These are phyloP conservation scores for Penicillium sp. DNA, from an alignment of 2,329 filamentous ascomycete genomes.

Conservation along the genomic window DNA sequence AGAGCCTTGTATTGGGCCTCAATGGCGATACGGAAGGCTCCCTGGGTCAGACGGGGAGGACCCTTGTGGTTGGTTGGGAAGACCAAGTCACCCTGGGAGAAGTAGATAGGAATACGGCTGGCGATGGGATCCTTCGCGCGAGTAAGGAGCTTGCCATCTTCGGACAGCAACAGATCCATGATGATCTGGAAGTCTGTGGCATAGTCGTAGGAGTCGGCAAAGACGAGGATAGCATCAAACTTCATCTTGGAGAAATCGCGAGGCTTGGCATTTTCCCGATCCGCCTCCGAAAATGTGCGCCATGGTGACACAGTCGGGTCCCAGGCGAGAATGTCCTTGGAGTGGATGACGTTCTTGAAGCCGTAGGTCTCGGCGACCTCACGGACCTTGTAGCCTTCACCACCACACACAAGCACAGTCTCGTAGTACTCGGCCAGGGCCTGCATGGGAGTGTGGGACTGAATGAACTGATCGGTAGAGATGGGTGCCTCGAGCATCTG, in stretches of 20 bases:
- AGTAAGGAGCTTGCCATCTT: conserved; percentile 67
- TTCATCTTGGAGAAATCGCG: conserved; percentile 70
- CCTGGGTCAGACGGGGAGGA: conserved; percentile 67
- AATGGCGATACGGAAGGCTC: conserved; percentile 71
- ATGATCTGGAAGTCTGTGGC: conserved; percentile 75
- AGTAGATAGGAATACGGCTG: conserved; percentile 72
- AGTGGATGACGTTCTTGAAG: conserved; percentile 70
- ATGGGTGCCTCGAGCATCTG: conserved; percentile 66
- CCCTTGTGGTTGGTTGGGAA: conserved; percentile 66
- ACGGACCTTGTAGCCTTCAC: conserved; percentile 72
- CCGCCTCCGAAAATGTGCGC: conserved; percentile 65
- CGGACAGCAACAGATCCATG: conserved; percentile 67
- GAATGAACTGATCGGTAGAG: conserved; percentile 72
- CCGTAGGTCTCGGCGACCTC: conserved; percentile 72
- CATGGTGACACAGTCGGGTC: conserved; percentile 69
- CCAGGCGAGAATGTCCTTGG: conserved; percentile 72
- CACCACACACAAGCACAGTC: conserved; percentile 72
- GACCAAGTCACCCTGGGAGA: conserved; percentile 63
- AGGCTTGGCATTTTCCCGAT: conserved; percentile 65
- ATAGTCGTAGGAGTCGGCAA: conserved; percentile 72
- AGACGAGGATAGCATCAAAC: conserved; percentile 73
- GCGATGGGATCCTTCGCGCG: conserved; percentile 64
- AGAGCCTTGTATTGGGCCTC: conserved; percentile 65
- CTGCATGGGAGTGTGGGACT: conserved; percentile 75
- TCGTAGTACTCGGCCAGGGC: conserved; percentile 74